These are phyloP conservation scores for Phellopilus nigrolimitatus DNA, from an alignment of 1,284 basidiomycete genomes.

Conservation along the genomic window DNA sequence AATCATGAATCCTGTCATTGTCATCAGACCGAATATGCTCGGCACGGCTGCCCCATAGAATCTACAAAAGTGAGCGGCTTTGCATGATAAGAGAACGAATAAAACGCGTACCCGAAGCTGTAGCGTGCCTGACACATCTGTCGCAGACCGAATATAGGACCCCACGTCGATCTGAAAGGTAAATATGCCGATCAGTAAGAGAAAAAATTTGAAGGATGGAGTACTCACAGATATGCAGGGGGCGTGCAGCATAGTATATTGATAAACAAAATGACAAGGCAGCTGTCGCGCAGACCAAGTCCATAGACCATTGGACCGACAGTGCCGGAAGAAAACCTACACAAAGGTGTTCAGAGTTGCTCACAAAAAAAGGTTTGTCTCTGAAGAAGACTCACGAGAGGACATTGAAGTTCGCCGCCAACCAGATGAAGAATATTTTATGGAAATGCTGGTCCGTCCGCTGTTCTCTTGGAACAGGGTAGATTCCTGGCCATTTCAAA, in stretches of 20 bases:
- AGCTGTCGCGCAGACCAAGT: slow-evolving; percentile 67
- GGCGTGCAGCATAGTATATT: slow-evolving; percentile 52
- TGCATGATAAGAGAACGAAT: background rate
- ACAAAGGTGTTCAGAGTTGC: background rate
- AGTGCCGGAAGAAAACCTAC: slow-evolving; percentile 71
- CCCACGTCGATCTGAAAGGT: slow-evolving; percentile 67
- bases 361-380: background rate
- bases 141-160: slow-evolving; percentile 82
- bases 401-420: slow-evolving; percentile 70
- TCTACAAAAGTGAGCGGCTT: slow-evolving; percentile 31
- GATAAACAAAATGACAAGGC: slow-evolving; percentile 74
- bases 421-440: slow-evolving; percentile 75
- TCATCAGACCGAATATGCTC: slow-evolving; percentile 58
- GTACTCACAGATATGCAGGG: slow-evolving; percentile 56
- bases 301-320: slow-evolving; percentile 65
- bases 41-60: slow-evolving; percentile 65
- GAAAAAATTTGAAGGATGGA: slow-evolving; percentile 3
- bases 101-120: slow-evolving; percentile 60
- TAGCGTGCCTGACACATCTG: slow-evolving; percentile 82
- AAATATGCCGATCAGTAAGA: background rate
- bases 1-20: slow-evolving; percentile 70
- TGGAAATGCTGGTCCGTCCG: slow-evolving; percentile 59
- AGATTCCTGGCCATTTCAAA: slow-evolving; percentile 37
- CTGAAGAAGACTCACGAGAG: slow-evolving; percentile 48
- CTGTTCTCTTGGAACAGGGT: slow-evolving; percentile 44